Base-by-base conservation (phyloP, 495 filamentous ascomycete genomes). In the Wilcoxina mikolae region DNA sequence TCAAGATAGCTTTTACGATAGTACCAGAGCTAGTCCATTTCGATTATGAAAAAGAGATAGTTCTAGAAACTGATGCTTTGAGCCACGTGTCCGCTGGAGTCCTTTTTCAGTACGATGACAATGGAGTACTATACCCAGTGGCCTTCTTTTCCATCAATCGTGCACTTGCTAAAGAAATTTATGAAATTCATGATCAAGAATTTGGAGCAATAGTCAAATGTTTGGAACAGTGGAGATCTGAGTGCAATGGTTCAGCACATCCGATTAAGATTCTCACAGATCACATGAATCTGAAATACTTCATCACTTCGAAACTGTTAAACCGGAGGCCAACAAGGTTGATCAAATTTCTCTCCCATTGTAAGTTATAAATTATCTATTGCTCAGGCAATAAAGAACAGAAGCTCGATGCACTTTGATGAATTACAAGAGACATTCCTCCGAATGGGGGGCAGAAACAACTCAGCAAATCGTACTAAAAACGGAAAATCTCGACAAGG, bases 241-340 rank as follows among this genome's bases (percentile, higher is more conserved):
- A 54, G 1, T 3, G 18, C 5, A 0, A 54, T 7, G 15, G 4
- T 10, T 10, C 28, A 0, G 12, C 12, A 47, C 4, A 46, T 7
- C 28, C 39, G 10, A 1, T 63, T 5, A 51, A 54, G 2, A 54
- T 64, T 4, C 56, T 55, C 27, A 60, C 41, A 0, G 59, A 68
- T 43, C 33, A 66, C 18, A 43, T 57, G 18, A 65, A 60, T 45
- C 59, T 67, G 20, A 7, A 49, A 49, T 49, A 25, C 11, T 49
- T 49, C 26, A 29, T 12, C 9, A 49, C 25, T 4, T 24, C 20
- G 4, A 4, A 29, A 11, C 22, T 49, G 18, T 18, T 49, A 18
- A 49, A 49, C 17, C 17, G 33, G 17, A 9, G 17, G 17, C 33
- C 9, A 17, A 17, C 33, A 38, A 38, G 33, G 17, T 49, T 4